phyloP scores from a whole-genome alignment of 345 rosid genomes.

The Rhizophora apiculata region DNA sequence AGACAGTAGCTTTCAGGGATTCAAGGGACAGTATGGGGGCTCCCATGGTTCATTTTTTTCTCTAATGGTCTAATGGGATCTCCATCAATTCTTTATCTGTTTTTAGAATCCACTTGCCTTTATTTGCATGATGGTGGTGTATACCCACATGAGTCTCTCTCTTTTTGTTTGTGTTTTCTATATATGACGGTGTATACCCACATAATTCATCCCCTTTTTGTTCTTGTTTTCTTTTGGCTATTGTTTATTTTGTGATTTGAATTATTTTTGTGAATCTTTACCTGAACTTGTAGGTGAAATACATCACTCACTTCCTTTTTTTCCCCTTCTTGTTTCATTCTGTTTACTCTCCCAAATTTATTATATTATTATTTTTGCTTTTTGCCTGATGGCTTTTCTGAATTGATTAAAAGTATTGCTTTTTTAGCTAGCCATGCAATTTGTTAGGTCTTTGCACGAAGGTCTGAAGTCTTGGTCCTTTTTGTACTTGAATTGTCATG shows the following conservation, averaged over 20 bases:
- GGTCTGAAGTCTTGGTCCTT: constrained; percentile 3
- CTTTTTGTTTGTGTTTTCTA: too few species aligned
- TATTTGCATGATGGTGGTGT: not conserved
- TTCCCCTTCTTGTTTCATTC: not conserved
- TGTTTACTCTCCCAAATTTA: constrained; percentile 1
- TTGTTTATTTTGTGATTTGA: not conserved
- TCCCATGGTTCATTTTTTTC: constrained; percentile 17
- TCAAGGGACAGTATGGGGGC: constrained; percentile 29
- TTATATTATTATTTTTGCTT: not conserved
- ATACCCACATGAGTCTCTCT: constrained; percentile 1
- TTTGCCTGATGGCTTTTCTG: not conserved
- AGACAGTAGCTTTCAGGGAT: constrained; percentile 21
- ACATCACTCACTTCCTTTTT: too few species aligned
- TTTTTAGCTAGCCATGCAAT: constrained; percentile 8
- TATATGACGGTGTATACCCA: not conserved
- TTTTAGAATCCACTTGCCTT: not conserved
- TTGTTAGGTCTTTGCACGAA: not conserved
- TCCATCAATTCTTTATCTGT: constrained; percentile 6
- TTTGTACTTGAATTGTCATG: not conserved
- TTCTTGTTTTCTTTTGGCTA: not conserved
- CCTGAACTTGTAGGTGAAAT: not conserved
- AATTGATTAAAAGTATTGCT: too few species aligned
- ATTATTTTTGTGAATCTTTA: too few species aligned
- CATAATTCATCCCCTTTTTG: not conserved
- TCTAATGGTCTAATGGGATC: constrained; percentile 21